Percentiles rank a stretch among this genome's conserved stretches.
phyloP scores from a whole-genome alignment of 129 eudicot species.

The Lactuca saligna region DNA sequence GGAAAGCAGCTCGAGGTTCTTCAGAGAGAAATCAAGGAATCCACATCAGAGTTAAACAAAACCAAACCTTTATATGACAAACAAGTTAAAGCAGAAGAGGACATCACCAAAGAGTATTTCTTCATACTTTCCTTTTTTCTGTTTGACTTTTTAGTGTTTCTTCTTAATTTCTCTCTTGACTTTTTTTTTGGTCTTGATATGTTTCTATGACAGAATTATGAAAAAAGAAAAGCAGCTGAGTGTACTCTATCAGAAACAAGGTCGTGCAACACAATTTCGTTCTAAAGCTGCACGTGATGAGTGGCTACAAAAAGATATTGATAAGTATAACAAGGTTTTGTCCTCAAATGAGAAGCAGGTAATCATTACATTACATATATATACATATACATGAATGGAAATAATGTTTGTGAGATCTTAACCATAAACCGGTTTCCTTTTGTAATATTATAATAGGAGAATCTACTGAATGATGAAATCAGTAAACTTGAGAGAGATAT shows the following conservation, averaged over 20 bases:
- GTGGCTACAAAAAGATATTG: slow-evolving; percentile 94
- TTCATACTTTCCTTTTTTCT: not conserved
- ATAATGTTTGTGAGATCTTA: not conserved
- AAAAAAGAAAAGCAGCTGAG: slow-evolving; percentile 92
- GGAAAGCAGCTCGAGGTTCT: slow-evolving; percentile 71
- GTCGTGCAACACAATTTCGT: slow-evolving; percentile 94
- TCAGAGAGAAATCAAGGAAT: slow-evolving; percentile 71
- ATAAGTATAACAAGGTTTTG: slow-evolving; percentile 68
- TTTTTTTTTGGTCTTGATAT: slow-evolving; percentile 5
- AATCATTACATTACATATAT: not conserved
- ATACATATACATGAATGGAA: not conserved
- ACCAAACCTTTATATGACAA: slow-evolving; percentile 60
- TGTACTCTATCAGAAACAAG: slow-evolving; percentile 95
- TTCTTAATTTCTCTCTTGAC: not conserved
- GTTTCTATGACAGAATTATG: slow-evolving; percentile 64
- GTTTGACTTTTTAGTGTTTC: not conserved
- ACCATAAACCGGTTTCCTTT: not conserved
- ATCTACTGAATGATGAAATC: slow-evolving; percentile 70
- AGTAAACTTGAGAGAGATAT: slow-evolving; percentile 64
- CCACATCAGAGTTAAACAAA: slow-evolving; percentile 60
- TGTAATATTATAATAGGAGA: slow-evolving; percentile 48
- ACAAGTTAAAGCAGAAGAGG: slow-evolving; percentile 74
- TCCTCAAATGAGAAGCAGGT: slow-evolving; percentile 73
- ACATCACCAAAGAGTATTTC: slow-evolving; percentile 69
- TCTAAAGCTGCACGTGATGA: slow-evolving; percentile 89